Evolutionary conservation across 345 rosid species (phyloP), one percentile per base, ranked within the genome.

Genomic region (Acer saccharum): DNA sequence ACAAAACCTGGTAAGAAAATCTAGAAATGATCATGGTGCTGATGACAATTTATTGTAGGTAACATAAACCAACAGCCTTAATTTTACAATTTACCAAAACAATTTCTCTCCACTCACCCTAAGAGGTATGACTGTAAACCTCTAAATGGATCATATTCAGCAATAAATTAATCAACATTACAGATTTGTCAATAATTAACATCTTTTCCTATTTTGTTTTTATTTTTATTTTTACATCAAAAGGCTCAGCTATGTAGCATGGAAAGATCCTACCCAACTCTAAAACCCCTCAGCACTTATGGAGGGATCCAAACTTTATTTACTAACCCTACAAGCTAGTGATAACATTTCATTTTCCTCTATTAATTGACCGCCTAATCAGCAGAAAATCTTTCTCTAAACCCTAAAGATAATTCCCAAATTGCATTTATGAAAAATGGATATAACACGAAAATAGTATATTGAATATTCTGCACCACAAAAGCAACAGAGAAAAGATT

Each of bases 241-340:
- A 29, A 70, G 13, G 43, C 16, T 48, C 60, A 69, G 13, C 60
- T 27, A 52, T 4, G 16, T 10, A 55, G 64, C 48, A 29, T 20
- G 74, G 23, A 60, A 27, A 8, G 74, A 71, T 27, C 74, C 74
- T 39, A 67, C 71, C 52, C 25, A 67, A 41, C 52, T n/a, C 14
- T 41, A 67, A 39, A 67, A 3, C 16, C 48, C 21, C 10, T 39
- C 39, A 18, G 27, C 9, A 57, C 62, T 58, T n/a, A 70, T 20
- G 2, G 39, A 50, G 21, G 52, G 44, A 55, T 71, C 29, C n/a
- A 10, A 60, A 60, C 18, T 57, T 62, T 35, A 57, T 32, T 32
- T 29, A 35, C 50, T 44, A 57, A 71, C 60, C 60, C 73, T 32
- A 14, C 25, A 29, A 54, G 64, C 46, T 52, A 71, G 65, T n/a